phyloP scores from a whole-genome alignment of 2,329 filamentous ascomycete genomes.

The Trichoderma pleuroti region DNA sequence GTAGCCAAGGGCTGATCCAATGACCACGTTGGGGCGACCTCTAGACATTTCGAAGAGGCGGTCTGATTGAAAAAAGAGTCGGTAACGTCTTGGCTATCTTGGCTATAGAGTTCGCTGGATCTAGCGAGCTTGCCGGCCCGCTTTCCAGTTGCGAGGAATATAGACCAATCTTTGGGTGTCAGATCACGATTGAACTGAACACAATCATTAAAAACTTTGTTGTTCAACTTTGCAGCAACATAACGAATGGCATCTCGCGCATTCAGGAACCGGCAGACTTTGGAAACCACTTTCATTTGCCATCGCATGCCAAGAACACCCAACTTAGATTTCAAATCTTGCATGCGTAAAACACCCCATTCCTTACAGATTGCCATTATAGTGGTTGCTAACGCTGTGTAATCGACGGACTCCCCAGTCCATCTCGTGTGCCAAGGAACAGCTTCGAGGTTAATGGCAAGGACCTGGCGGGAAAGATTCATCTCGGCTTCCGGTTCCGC shows the following conservation, averaged over 20 bases:
- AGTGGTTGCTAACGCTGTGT: conserved; percentile 53
- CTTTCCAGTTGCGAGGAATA: conserved; percentile 50
- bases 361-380: conserved; percentile 56
- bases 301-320: conserved; percentile 52
- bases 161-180: conserved; percentile 53
- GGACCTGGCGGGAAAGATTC: conserved; percentile 37
- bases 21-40: conserved; percentile 32
- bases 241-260: conserved; percentile 54
- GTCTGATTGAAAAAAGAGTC: conserved; percentile 23
- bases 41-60: conserved; percentile 27
- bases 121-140: conserved; percentile 30
- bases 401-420: conserved; percentile 58
- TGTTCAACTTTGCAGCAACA: conserved; percentile 52
- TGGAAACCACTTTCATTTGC: conserved; percentile 59
- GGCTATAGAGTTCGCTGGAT: conserved; percentile 23
- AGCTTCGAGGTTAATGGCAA: conserved; percentile 47
- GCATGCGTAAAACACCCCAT: conserved; percentile 56
- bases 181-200: conserved; percentile 57
- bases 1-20: conserved; percentile 34
- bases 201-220: conserved; percentile 58
- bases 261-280: conserved; percentile 56
- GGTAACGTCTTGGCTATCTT: conserved; percentile 27
- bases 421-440: conserved; percentile 55
- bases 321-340: conserved; percentile 56
- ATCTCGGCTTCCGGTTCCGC: conserved; percentile 32